Conservation (phyloP, 2,329 filamentous ascomycete genomes). For the Epichloe sibirici region DNA sequence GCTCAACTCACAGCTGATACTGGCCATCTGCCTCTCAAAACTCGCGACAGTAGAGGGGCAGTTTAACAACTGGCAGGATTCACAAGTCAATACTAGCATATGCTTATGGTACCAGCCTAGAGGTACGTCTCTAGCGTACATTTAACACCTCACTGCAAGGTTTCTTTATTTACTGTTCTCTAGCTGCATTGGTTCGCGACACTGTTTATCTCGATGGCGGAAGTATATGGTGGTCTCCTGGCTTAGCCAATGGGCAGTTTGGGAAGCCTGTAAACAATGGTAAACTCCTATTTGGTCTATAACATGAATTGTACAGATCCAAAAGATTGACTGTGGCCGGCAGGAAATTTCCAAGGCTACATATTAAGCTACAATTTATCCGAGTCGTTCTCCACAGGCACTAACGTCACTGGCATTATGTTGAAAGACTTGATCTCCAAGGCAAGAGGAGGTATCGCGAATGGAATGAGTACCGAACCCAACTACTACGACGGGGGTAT, state of each 20-base stretch:
- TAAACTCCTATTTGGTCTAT: slow-evolving; percentile 18
- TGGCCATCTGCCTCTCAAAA: slow-evolving; percentile 10
- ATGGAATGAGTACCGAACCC: slow-evolving; percentile 39
- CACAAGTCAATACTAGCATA: slow-evolving; percentile 45
- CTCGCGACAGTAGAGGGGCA: slow-evolving; percentile 22
- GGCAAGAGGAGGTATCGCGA: slow-evolving; percentile 31
- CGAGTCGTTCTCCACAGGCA: slow-evolving; percentile 35
- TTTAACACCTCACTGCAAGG: neutral
- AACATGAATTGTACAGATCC: neutral
- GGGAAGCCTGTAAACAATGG: slow-evolving; percentile 23
- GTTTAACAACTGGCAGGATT: slow-evolving; percentile 32
- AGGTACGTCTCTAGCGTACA: slow-evolving; percentile 17
- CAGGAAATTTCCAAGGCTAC: slow-evolving; percentile 39
- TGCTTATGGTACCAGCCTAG: slow-evolving; percentile 42
- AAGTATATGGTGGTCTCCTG: slow-evolving; percentile 38
- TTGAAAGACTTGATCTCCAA: slow-evolving; percentile 31
- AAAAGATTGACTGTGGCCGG: slow-evolving; percentile 3
- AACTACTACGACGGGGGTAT: slow-evolving; percentile 51
- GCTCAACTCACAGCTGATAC: slow-evolving; percentile 6
- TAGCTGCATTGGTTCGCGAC: slow-evolving; percentile 47
- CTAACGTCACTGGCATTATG: slow-evolving; percentile 43
- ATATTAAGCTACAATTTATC: slow-evolving; percentile 49
- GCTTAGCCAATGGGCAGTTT: slow-evolving; percentile 31
- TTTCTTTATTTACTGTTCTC: neutral
- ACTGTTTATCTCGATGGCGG: slow-evolving; percentile 57